Conservation (phyloP, 1,139 yeast species). For the Eremothecium gossypii region DNA sequence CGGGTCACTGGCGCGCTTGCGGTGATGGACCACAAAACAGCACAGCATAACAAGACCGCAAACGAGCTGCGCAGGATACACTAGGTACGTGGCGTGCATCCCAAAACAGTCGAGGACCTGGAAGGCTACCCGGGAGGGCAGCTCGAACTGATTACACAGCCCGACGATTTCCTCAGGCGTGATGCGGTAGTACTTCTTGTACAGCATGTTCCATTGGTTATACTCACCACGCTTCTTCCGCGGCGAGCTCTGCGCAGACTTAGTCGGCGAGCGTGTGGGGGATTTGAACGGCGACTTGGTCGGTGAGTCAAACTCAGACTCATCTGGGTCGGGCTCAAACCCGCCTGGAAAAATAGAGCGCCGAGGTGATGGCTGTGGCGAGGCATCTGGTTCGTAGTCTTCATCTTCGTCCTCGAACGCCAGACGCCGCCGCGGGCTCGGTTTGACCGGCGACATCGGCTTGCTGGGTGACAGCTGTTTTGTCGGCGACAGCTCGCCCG, state of each 20-base stretch:
- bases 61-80: conserved; percentile 58
- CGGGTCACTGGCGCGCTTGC: conserved; percentile 36
- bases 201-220: conserved; percentile 17
- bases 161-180: conserved; percentile 45
- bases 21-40: conserved; percentile 45
- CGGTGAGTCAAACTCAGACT: conserved; percentile 2
- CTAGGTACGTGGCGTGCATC: conserved; percentile 43
- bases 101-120: conserved; percentile 43
- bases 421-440: conserved; percentile 24
- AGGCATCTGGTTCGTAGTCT: conserved; percentile 9
- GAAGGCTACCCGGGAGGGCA: conserved; percentile 46
- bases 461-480: conserved; percentile 6
- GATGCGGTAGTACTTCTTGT: conserved; percentile 23
- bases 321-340: conserved; percentile 2
- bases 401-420: conserved; percentile 29
- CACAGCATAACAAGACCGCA: conserved; percentile 59
- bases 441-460: conserved; percentile 5
- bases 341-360: conserved; percentile 1
- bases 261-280: conserved; percentile 6
- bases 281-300: conserved; percentile 5
- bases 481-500: conserved; percentile 3
- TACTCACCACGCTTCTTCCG: conserved; percentile 10
- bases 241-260: conserved; percentile 5
- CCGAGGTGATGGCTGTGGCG: conserved; percentile 1
- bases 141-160: conserved; percentile 53